Base-by-base conservation (phyloP, 345 rosid species). In the Salix suchowensis region DNA sequence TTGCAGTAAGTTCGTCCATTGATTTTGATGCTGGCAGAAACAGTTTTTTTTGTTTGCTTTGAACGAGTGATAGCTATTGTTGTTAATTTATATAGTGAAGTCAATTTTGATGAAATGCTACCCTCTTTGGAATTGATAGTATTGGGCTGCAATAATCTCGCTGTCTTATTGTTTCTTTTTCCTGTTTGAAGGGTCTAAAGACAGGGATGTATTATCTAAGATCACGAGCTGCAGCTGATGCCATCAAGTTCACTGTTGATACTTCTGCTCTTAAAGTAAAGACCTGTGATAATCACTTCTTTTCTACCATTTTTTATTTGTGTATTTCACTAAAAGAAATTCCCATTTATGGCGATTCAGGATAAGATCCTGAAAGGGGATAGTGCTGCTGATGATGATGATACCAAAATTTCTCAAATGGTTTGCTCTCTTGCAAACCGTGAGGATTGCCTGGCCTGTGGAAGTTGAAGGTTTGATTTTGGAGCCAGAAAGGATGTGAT, bases 191-290 rank as follows among this genome's bases (percentile, higher is more conserved):
- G 98, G 98, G 98, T 70, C 74, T 95, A 80, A 95, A 95, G 84
- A 95, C 96, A 0, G 96, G 98, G 58, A 95, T 95, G 99, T 95
- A 95, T 58, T 93, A 93, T 84, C 82, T 95, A 62, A 82, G 98
- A 48, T 85, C 97, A 26, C 94, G 96, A 10, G 99, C 96, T 61
- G 99, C 99, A 34, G 97, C 98, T 9, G 99, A 95, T 86, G 99
- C 99, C n/a, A 95, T 95, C 74, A 89, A 93, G 86, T 93, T 95
- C 86, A 95, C 98, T 16, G 98, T 95, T 5, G 98, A 95, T 65
- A 90, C 97, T 73, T 78, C 96, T 19, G 67, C 78, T 80, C 84
- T 89, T 9, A 85, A 88, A 75, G 98, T 95, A 88, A 83, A 39
- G 13, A 61, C 65, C 62, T 5, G 54, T 24, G 4, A 12, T 6